Evolutionary conservation across 345 rosid genomes (phyloP), one percentile per base, ranked within the genome.

Genomic region (Euphorbia peplus): DNA sequence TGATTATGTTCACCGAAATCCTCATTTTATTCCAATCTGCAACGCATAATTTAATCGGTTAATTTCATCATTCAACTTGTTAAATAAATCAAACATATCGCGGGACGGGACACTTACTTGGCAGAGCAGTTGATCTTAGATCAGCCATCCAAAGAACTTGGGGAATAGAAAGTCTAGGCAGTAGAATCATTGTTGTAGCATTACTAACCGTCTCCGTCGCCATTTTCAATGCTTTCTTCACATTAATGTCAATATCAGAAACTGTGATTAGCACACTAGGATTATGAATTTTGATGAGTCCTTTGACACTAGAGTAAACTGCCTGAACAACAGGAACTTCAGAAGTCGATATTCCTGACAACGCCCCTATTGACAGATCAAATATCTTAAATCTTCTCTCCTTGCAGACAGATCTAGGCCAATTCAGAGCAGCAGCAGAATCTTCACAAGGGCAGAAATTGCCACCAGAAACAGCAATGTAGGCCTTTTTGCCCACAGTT

Each of bases 141-240:
- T 91, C 97, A 73, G 99, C 89, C 99, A 91, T 95, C 99, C 99
- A 95, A 8, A 95, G 84, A 80, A 86, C 93, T 79, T 90, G 91
- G 2, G 92, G 61, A 66, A 95, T 78, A 25, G 96, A 87, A 63
- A 82, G 78, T 78, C 86, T 85, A 0, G 98, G 99, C 28, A 91
- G 77, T 66, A 86, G 83, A 69, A 95, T 85, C 50, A 91, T 37
- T 0, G 88, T 56, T 19, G 91, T 88, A 26, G 62, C 84, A 59
- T 90, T 90, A 37, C 52, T 1, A 64, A 74, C 81, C 0, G 84
- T 82, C 73, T 90, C 98, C 0, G 82, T 70, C 1, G 98, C 99
- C 97, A 95, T 85, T 81, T 80, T 86, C 87, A 95, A 73, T 61
- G 97, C 96, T 75, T 95, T 95, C 86, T 83, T 91, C 64, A 95